phyloP scores from a whole-genome alignment of 345 rosid species.

The Corchorus olitorius region DNA sequence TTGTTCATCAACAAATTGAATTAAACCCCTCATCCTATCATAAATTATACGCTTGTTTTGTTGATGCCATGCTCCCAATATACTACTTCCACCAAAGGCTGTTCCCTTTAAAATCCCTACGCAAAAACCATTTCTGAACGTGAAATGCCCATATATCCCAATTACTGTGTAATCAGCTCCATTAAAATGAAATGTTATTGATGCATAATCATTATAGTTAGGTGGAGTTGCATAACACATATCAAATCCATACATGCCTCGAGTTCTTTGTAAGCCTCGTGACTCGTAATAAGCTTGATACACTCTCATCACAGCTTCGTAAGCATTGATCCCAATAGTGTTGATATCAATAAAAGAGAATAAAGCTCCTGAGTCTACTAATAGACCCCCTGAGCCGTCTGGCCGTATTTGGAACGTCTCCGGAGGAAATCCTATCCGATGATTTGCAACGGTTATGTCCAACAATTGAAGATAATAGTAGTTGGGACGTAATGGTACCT shows the following conservation, averaged over 20 bases:
- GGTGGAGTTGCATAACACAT: slow-evolving; percentile 5
- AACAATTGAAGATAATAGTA: slow-evolving; percentile 3
- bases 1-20: slow-evolving; percentile 9
- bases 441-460: slow-evolving; percentile 22
- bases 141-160: not conserved
- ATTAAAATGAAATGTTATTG: slow-evolving; percentile 25
- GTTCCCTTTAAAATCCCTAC: not conserved
- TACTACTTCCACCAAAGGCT: too few species aligned
- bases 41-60: slow-evolving; percentile 1
- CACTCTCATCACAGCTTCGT: not conserved
- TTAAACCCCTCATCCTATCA: not conserved
- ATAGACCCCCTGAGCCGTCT: slow-evolving; percentile 12
- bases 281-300: slow-evolving; percentile 7
- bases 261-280: not conserved
- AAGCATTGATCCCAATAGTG: slow-evolving; percentile 11
- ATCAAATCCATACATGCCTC: not conserved
- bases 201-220: not conserved
- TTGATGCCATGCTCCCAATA: slow-evolving; percentile 1
- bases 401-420: not conserved
- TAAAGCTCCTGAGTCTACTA: slow-evolving; percentile 25
- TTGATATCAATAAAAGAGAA: not conserved
- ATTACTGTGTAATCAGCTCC: not conserved
- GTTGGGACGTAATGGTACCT: not conserved
- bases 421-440: not conserved
- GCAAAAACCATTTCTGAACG: not conserved